Percentiles rank a stretch among this genome's conserved stretches.
Evolutionary conservation across 805 yeast genomes (phyloP).

Genomic region (Hanseniaspora lachancei): DNA sequence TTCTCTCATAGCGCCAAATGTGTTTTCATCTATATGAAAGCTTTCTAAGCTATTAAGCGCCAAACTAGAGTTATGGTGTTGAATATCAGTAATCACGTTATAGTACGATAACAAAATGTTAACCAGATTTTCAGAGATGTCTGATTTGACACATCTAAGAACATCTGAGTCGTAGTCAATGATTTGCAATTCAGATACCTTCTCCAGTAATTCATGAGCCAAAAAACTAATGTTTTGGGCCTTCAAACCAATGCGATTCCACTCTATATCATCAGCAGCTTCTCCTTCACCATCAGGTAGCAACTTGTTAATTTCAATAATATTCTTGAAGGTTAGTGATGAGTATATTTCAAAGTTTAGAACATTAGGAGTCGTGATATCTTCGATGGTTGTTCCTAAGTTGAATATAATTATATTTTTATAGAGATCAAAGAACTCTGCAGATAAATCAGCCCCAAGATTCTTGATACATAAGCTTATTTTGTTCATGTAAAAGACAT

Average conservation of each 20-base stretch:
- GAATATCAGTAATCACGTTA: background rate
- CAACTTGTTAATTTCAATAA: background rate
- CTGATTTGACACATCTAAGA: background rate
- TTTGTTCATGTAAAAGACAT: constrained; percentile 21
- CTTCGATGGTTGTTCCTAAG: constrained; percentile 11
- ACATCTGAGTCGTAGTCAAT: constrained; percentile 9
- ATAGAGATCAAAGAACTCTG: constrained; percentile 17
- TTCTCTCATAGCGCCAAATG: constrained; percentile 1
- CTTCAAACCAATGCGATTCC: background rate
- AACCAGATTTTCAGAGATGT: background rate
- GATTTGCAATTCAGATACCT: background rate
- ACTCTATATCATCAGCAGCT: background rate
- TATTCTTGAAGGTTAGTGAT: background rate
- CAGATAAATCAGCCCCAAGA: constrained; percentile 20
- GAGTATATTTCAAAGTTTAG: constrained; percentile 7
- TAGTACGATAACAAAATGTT: background rate
- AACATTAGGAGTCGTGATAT: background rate
- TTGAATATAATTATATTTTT: constrained; percentile 14
- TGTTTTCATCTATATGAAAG: background rate
- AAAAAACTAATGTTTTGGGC: background rate
- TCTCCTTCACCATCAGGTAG: background rate
- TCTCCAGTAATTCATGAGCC: background rate
- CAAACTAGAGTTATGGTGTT: background rate
- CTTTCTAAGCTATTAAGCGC: background rate
- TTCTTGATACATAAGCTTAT: constrained; percentile 21